phyloP scores from a whole-genome alignment of 2,329 filamentous ascomycete species.

The Trichoderma pleuroti region DNA sequence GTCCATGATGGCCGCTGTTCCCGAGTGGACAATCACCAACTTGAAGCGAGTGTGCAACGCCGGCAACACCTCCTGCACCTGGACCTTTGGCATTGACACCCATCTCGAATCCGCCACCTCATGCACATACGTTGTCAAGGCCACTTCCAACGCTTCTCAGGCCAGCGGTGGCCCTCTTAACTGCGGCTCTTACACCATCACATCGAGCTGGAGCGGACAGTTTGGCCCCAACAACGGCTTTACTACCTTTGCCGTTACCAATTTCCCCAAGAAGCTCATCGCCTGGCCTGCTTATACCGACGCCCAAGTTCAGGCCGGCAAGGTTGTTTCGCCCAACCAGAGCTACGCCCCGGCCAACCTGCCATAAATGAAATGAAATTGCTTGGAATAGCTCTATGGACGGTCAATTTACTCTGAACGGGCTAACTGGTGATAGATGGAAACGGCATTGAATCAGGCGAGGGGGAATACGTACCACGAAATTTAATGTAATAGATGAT shows the following conservation, averaged over 20 bases:
- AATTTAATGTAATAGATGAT: neutral
- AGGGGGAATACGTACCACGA: neutral
- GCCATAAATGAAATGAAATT: neutral
- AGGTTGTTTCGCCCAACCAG: slow-evolving; percentile 48
- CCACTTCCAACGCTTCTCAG: slow-evolving; percentile 32
- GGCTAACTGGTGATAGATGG: neutral
- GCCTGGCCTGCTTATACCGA: slow-evolving; percentile 54
- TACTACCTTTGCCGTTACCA: slow-evolving; percentile 50
- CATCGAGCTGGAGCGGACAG: slow-evolving; percentile 53
- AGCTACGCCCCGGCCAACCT: slow-evolving; percentile 37
- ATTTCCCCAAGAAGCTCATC: slow-evolving; percentile 43
- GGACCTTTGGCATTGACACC: slow-evolving; percentile 43
- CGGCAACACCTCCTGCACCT: slow-evolving; percentile 40
- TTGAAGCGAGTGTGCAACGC: slow-evolving; percentile 40
- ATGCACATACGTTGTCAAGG: slow-evolving; percentile 41
- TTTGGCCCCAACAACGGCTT: slow-evolving; percentile 52
- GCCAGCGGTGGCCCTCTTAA: slow-evolving; percentile 38
- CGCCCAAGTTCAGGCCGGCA: slow-evolving; percentile 42
- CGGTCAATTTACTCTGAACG: neutral
- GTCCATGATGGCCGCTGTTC: slow-evolving; percentile 40
- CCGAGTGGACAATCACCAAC: slow-evolving; percentile 42
- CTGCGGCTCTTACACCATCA: slow-evolving; percentile 51
- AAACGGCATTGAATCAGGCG: neutral
- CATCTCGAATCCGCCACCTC: slow-evolving; percentile 29
- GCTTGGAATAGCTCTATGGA: neutral